A percentile compares a stretch with the other conserved stretches of the same genome.
Conservation (phyloP, 1,284 basidiomycete genomes). For the Xerocomus amazonicus region DNA sequence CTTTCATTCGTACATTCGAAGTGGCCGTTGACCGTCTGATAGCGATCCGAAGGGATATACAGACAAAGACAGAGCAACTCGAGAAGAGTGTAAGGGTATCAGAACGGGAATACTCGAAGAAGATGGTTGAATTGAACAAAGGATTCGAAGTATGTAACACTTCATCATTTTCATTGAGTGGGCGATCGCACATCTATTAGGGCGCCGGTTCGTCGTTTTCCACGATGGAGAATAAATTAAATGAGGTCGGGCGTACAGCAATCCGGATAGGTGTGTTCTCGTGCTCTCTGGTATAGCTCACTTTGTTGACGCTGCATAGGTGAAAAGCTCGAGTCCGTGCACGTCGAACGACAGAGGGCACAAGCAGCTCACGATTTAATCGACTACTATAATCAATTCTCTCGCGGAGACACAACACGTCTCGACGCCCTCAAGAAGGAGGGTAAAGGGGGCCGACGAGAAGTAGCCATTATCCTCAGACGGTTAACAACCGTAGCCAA, state of each 20-base stretch:
- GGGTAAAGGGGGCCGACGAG: constrained; percentile 81
- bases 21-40: constrained; percentile 86
- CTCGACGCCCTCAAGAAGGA: constrained; percentile 84
- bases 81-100: constrained; percentile 89
- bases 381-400: constrained; percentile 92
- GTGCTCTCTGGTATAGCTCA: constrained; percentile 7
- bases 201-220: constrained; percentile 80
- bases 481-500: constrained; percentile 86
- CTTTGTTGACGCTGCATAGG: constrained; percentile 43
- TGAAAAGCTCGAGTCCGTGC: constrained; percentile 94
- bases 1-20: constrained; percentile 92
- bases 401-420: constrained; percentile 76
- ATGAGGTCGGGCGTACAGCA: constrained; percentile 91
- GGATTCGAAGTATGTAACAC: constrained; percentile 77
- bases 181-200: constrained; percentile 38
- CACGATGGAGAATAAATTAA: constrained; percentile 85
- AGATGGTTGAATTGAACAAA: constrained; percentile 87
- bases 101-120: constrained; percentile 92
- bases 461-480: constrained; percentile 88
- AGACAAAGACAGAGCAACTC: constrained; percentile 84
- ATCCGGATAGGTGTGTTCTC: constrained; percentile 78
- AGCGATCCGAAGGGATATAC: constrained; percentile 81
- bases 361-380: constrained; percentile 95
- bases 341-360: constrained; percentile 88
- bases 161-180: constrained; percentile 1